Evolutionary conservation across 2,329 filamentous ascomycete species (phyloP).

Genomic region (Colletotrichum sublineola): DNA sequence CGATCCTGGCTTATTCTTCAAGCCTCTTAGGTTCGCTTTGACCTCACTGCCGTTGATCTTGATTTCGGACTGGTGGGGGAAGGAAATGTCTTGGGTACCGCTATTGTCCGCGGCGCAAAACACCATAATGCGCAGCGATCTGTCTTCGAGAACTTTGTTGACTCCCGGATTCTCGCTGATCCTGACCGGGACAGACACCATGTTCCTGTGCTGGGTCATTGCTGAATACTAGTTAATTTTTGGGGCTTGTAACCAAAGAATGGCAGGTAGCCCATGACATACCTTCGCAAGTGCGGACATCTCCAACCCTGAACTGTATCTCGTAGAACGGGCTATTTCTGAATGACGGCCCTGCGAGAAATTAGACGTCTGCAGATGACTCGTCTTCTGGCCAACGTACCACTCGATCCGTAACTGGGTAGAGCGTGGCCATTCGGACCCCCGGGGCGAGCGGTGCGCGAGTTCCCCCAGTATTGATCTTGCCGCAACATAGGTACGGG

Average conservation of each 20-base stretch:
- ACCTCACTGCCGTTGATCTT: constrained; percentile 90
- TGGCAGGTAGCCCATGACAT: constrained; percentile 49
- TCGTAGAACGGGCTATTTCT: constrained; percentile 90
- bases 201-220: constrained; percentile 68
- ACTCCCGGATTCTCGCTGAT: constrained; percentile 66
- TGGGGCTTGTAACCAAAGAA: constrained; percentile 20
- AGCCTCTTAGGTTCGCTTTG: constrained; percentile 90
- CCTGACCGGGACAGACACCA: constrained; percentile 60
- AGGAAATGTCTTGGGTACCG: constrained; percentile 81
- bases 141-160: constrained; percentile 69
- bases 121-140: constrained; percentile 80
- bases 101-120: constrained; percentile 80
- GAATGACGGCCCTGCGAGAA: constrained; percentile 50
- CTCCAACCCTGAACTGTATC: constrained; percentile 74
- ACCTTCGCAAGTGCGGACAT: constrained; percentile 80
- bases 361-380: constrained; percentile 3
- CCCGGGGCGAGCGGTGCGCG: constrained; percentile 22
- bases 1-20: constrained; percentile 97
- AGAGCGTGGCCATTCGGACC: constrained; percentile 23
- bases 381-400: constrained; percentile 4
- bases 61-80: constrained; percentile 92
- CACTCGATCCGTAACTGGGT: constrained; percentile 24
- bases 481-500: constrained; percentile 23
- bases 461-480: constrained; percentile 32
- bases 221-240: constrained; percentile 57